Percentiles rank a stretch among this genome's conserved stretches.
These are phyloP conservation scores for Ganoderma sinense DNA, from an alignment of 1,284 basidiomycete genomes.

Conservation along the genomic window DNA sequence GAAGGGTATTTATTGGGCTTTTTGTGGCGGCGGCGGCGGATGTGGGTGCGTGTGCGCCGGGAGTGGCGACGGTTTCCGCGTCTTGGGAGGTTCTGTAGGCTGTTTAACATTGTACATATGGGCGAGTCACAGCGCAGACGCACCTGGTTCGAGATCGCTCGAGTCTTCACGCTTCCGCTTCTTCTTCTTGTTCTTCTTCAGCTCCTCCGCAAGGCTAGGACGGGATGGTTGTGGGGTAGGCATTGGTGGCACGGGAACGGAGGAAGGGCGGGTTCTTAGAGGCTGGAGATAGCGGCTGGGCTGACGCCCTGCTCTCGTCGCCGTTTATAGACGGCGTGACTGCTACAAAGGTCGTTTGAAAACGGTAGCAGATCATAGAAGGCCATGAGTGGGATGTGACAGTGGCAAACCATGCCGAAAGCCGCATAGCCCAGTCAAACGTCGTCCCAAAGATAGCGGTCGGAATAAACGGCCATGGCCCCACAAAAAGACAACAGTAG, in stretches of 20 bases:
- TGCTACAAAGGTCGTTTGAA: constrained; percentile 26
- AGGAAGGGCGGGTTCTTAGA: constrained; percentile 48
- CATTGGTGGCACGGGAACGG: constrained; percentile 45
- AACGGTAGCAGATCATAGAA: neutral
- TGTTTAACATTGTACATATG: neutral
- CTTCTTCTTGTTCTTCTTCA: constrained; percentile 80
- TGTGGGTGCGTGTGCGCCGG: constrained; percentile 41
- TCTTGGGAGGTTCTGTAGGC: constrained; percentile 54
- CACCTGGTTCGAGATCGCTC: constrained; percentile 74
- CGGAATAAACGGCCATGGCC: neutral
- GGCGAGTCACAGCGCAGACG: neutral
- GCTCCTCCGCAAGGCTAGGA: constrained; percentile 50
- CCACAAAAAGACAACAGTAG: neutral
- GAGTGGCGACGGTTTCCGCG: constrained; percentile 64
- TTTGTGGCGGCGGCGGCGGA: constrained; percentile 47
- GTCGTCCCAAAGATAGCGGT: constrained; percentile 7
- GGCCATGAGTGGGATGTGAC: constrained; percentile 8
- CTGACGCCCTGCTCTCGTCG: constrained; percentile 51
- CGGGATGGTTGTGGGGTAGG: constrained; percentile 42
- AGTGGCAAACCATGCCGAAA: neutral
- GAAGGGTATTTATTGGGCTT: constrained; percentile 63
- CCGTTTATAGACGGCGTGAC: constrained; percentile 60
- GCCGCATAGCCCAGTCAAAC: neutral
- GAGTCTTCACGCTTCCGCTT: constrained; percentile 85
- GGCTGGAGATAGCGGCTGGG: constrained; percentile 38